Evolutionary conservation across 257 asterid species (phyloP).

Genomic region (Salvia hispanica): DNA sequence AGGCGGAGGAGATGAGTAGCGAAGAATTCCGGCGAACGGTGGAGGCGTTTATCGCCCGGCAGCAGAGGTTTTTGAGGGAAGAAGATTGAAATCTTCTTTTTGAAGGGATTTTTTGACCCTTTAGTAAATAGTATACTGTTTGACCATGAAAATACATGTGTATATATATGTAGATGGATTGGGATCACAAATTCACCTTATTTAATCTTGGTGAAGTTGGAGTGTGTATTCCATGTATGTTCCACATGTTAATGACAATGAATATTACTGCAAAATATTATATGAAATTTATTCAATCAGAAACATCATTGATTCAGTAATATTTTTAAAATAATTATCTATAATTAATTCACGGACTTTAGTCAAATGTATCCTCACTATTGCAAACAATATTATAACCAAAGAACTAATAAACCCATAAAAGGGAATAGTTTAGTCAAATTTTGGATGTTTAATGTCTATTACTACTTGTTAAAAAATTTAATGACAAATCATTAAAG

Average conservation of each 20-base stretch:
- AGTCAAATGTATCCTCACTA: too few species aligned
- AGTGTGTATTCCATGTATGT: too few species aligned
- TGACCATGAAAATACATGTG: background rate
- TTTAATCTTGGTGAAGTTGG: background rate
- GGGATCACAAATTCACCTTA: background rate
- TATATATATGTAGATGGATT: background rate
- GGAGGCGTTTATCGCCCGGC: conserved; percentile 89
- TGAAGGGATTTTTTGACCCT: background rate
- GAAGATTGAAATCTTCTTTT: conserved; percentile 31
- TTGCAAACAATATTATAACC: too few species aligned
- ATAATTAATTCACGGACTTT: too few species aligned
- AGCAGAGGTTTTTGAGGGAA: conserved; percentile 79
- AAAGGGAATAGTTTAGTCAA: too few species aligned
- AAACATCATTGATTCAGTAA: too few species aligned
- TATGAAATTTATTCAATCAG: background rate
- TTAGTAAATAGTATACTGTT: background rate
- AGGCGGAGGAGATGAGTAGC: conserved; percentile 50
- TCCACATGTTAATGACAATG: background rate
- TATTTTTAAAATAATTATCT: too few species aligned
- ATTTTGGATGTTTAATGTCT: too few species aligned
- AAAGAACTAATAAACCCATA: too few species aligned
- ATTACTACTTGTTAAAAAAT: too few species aligned
- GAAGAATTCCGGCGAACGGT: conserved; percentile 81
- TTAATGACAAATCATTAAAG: too few species aligned
- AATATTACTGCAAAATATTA: background rate